Conservation (phyloP, 768 basidiomycete species). For the Lentinula raphanica region DNA sequence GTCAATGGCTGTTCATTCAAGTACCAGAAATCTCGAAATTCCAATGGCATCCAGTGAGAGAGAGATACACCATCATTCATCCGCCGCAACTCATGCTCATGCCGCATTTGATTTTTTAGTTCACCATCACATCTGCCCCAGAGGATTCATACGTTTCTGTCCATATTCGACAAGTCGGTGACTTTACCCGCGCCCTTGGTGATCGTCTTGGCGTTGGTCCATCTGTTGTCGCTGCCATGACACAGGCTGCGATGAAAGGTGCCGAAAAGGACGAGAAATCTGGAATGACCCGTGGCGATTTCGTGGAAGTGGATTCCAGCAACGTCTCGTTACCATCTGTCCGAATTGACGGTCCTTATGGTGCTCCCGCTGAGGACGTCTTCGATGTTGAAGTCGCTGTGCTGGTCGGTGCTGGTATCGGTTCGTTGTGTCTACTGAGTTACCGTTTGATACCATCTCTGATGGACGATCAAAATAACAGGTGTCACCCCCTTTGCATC, state of each 20-base stretch:
- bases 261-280: conserved; percentile 53
- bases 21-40: conserved; percentile 77
- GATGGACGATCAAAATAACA: conserved; percentile 16
- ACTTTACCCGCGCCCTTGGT: conserved; percentile 80
- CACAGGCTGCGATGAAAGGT: conserved; percentile 73
- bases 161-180: conserved; percentile 92
- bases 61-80: conserved; percentile 29
- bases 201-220: conserved; percentile 82
- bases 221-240: conserved; percentile 71
- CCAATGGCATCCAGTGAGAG: conserved; percentile 94
- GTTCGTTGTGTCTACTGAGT: conserved; percentile 33
- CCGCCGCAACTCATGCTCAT: conserved; percentile 58
- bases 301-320: conserved; percentile 66
- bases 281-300: conserved; percentile 61
- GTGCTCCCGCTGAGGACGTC: conserved; percentile 89
- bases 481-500: conserved; percentile 93
- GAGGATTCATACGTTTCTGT: conserved; percentile 90
- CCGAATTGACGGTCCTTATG: conserved; percentile 87
- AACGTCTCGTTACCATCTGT: conserved; percentile 58
- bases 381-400: conserved; percentile 83
- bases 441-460: neutral
- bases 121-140: conserved; percentile 92
- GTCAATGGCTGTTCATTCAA: conserved; percentile 89
- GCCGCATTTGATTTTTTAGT: conserved; percentile 42
- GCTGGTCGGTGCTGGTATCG: conserved; percentile 92